Evolutionary conservation across 1,284 basidiomycete genomes (phyloP), one percentile per base, ranked within the genome.

Genomic region (Schizopora paradoxa): DNA sequence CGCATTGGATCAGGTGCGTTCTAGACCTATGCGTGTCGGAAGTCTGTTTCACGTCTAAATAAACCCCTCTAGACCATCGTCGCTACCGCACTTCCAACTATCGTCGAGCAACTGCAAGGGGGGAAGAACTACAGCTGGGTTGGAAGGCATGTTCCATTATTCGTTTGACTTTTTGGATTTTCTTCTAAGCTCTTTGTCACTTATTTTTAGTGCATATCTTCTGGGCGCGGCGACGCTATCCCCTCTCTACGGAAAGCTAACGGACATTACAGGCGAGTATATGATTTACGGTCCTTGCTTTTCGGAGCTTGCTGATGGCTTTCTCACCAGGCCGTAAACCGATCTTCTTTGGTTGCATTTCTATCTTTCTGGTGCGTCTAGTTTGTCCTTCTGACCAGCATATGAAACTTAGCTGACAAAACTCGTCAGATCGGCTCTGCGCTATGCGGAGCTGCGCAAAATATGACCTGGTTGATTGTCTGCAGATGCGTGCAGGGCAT

Each of bases 401-500:
- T 16, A 47, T 31, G 16, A 33, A 7, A 21, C 28, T n/a, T 11
- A 45, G 43, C 35, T 50, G 38, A 34, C 43, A 23, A 26, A 34
- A 49, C 19, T 36, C 5, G n/a, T 19, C 47, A 85, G 74, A 61
- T 90, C 50, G 89, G 87, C 5, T 89, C 86, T 1, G 87, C 85
- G 0, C 62, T 92, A 48, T 91, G 86, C 54, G 90, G 88, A 10
- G 83, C 86, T 1, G 88, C 90, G 0, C 82, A 92, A 58, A 80
- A 55, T 49, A 85, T 90, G 76, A 73, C 68, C 2, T 82, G 70
- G 88, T 66, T 92, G 11, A 79, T 87, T 34, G 69, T 85, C 1
- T 78, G 74, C 38, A 76, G 90, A 54, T 89, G 85, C 1, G 67
- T 93, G 1, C 90, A 92, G 60, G 90, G 89, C 8, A 76, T 91